A percentile compares a stretch with the other conserved stretches of the same genome.
Evolutionary conservation across 2,329 filamentous ascomycete species (phyloP).

Genomic region (Aspergillus ibericus): DNA sequence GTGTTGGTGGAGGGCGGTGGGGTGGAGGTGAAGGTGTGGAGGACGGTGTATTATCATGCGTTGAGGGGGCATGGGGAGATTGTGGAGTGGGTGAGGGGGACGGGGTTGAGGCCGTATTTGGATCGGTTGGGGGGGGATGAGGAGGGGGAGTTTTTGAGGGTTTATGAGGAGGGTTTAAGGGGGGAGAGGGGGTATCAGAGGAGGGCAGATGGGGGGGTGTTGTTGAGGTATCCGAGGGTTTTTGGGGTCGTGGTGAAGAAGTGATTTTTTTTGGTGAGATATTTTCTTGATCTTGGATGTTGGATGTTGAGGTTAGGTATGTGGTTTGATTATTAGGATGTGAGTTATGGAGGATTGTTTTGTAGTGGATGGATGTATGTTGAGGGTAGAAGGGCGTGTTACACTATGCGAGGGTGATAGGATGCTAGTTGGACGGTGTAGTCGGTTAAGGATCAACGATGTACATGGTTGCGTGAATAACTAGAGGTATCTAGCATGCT

Average conservation of each 20-base stretch:
- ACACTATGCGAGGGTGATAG: no score
- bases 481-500: no score
- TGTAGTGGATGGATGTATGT: no score
- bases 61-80: conserved; percentile 52
- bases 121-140: conserved; percentile 47
- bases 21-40: conserved; percentile 53
- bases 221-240: conserved; percentile 57
- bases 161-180: conserved; percentile 50
- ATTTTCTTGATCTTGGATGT: no score
- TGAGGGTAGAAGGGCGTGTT: no score
- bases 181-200: conserved; percentile 43
- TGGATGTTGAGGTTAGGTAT: background rate
- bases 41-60: conserved; percentile 55
- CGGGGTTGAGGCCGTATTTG: conserved; percentile 57
- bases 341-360: no score
- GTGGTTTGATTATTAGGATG: background rate
- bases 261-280: background rate
- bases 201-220: conserved; percentile 54
- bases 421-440: no score
- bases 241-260: conserved; percentile 53
- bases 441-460: no score
- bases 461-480: no score
- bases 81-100: conserved; percentile 62
- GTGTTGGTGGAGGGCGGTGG: conserved; percentile 41
- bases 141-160: conserved; percentile 46